phyloP scores from a whole-genome alignment of 2,329 filamentous ascomycete species.

The Gaeumannomyces tritici region DNA sequence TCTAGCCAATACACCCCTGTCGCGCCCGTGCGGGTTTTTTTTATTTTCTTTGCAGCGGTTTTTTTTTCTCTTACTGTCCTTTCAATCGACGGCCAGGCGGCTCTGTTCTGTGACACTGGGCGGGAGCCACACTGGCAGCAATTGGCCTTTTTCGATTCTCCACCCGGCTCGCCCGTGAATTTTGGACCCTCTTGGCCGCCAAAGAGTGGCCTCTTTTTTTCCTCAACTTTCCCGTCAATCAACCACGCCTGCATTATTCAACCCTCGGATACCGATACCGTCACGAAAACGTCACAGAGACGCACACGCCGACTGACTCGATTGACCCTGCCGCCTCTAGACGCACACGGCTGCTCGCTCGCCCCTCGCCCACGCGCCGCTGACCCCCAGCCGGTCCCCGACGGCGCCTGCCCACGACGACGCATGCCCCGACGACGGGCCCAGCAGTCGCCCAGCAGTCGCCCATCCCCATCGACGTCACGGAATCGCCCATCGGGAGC shows the following conservation, averaged over 20 bases:
- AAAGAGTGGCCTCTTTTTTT: background rate
- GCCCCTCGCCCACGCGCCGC: constrained; percentile 8
- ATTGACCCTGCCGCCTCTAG: background rate
- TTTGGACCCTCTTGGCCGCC: background rate
- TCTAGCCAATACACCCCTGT: background rate
- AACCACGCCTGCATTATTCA: background rate
- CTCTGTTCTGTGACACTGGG: background rate
- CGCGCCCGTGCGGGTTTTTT: background rate
- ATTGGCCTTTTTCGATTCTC: background rate
- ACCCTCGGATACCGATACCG: background rate
- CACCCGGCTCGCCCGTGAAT: background rate
- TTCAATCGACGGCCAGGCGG: background rate
- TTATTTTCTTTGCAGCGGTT: too few relatives aligned
- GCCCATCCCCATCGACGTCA: background rate
- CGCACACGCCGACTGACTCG: background rate
- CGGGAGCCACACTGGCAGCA: background rate
- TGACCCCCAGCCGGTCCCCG: too few relatives aligned
- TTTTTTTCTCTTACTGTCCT: constrained; percentile 4
- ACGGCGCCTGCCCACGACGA: background rate
- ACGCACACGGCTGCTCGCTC: background rate
- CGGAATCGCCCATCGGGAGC: constrained; percentile 5
- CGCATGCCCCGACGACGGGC: background rate
- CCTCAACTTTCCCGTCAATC: background rate
- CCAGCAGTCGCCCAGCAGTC: too few relatives aligned
- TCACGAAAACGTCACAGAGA: background rate